Evolutionary conservation across 805 yeast genomes (phyloP).

Genomic region (Metschnikowia cubensis): DNA sequence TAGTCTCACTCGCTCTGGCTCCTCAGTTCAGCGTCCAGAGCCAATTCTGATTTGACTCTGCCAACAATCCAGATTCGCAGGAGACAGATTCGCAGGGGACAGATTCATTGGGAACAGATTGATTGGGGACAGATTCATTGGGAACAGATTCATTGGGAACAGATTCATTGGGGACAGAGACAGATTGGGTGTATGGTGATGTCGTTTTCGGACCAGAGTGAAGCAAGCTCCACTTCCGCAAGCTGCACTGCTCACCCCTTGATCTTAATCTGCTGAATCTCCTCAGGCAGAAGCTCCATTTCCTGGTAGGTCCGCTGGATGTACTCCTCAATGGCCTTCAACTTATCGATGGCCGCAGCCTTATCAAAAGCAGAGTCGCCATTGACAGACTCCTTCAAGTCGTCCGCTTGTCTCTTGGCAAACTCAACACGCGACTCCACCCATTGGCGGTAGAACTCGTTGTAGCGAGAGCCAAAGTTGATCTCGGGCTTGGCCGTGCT

Average conservation of each 20-base stretch:
- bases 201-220: too few relatives aligned
- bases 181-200: too few relatives aligned
- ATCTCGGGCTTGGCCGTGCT: slow-evolving; percentile 38
- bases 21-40: too few relatives aligned
- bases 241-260: slow-evolving; percentile 4
- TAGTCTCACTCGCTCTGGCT: too few relatives aligned
- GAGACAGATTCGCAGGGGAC: too few relatives aligned
- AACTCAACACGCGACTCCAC: slow-evolving; percentile 27
- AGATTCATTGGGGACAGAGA: too few relatives aligned
- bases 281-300: slow-evolving; percentile 16
- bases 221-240: too few relatives aligned
- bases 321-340: slow-evolving; percentile 14
- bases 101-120: too few relatives aligned
- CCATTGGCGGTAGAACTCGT: slow-evolving; percentile 39
- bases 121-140: too few relatives aligned
- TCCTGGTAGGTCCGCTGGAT: slow-evolving; percentile 15
- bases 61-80: too few relatives aligned
- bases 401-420: slow-evolving; percentile 23
- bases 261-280: slow-evolving; percentile 10
- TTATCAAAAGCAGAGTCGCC: slow-evolving; percentile 25
- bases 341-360: slow-evolving; percentile 17
- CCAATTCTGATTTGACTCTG: too few relatives aligned
- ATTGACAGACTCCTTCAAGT: slow-evolving; percentile 15
- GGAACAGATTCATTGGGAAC: too few relatives aligned
- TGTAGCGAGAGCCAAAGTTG: slow-evolving; percentile 32